A percentile compares a stretch with the other conserved stretches of the same genome.
Evolutionary conservation across 2,329 filamentous ascomycete genomes (phyloP).

Genomic region (Pseudocercospora fijiensis): DNA sequence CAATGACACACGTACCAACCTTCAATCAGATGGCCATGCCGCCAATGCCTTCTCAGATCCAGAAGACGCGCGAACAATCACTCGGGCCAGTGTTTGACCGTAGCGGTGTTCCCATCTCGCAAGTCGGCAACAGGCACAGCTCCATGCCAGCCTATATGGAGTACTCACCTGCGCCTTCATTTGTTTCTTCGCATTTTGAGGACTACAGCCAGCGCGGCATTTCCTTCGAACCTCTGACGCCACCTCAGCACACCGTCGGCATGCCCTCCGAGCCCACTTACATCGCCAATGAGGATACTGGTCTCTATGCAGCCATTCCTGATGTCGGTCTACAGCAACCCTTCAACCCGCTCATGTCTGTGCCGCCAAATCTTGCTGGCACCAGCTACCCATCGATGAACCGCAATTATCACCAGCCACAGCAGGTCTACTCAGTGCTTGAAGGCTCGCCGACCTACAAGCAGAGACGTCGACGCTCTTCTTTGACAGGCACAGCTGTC

Average conservation of each 20-base stretch:
- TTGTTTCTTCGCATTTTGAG: slow-evolving; percentile 97
- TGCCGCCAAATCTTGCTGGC: slow-evolving; percentile 80
- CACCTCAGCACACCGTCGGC: slow-evolving; percentile 84
- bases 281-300: slow-evolving; percentile 96
- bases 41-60: slow-evolving; percentile 66
- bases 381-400: slow-evolving; percentile 73
- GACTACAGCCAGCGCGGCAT: slow-evolving; percentile 96
- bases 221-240: slow-evolving; percentile 95
- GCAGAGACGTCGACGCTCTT: slow-evolving; percentile 89
- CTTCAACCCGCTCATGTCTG: slow-evolving; percentile 85
- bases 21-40: slow-evolving; percentile 73
- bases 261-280: slow-evolving; percentile 89
- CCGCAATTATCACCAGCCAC: slow-evolving; percentile 66
- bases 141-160: slow-evolving; percentile 99
- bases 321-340: slow-evolving; percentile 75
- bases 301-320: slow-evolving; percentile 90
- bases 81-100: slow-evolving; percentile 79
- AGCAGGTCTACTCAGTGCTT: slow-evolving; percentile 84
- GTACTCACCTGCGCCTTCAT: slow-evolving; percentile 96
- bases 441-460: slow-evolving; percentile 99
- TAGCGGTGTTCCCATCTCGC: slow-evolving; percentile 79
- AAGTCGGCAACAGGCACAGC: slow-evolving; percentile 85
- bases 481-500: slow-evolving; percentile 75
- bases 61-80: slow-evolving; percentile 84
- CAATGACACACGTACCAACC: slow-evolving; percentile 60